Evolutionary conservation across 75 land plant genomes (phyloP).

Genomic region (Picea glauca): DNA sequence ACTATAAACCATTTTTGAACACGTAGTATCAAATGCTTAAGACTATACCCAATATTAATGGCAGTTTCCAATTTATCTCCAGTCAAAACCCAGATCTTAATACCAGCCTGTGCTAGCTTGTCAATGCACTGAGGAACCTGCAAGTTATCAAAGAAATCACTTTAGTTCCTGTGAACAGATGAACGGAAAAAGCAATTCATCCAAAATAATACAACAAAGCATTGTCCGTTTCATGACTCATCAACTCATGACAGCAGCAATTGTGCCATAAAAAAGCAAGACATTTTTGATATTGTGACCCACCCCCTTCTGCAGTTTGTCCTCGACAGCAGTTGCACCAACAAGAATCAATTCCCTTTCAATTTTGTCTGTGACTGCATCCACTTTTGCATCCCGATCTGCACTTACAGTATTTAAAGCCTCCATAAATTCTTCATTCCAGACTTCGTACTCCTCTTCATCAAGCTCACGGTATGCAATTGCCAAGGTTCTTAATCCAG

Average conservation of each 20-base stretch:
- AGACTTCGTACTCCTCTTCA: constrained; percentile 51
- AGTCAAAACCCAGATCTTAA: constrained; percentile 89
- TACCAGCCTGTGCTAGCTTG: constrained; percentile 86
- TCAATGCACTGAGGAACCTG: constrained; percentile 85
- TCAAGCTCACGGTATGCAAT: constrained; percentile 70
- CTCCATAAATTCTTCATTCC: constrained; percentile 31
- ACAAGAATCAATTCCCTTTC: constrained; percentile 77
- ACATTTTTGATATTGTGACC: constrained; percentile 2
- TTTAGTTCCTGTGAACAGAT: no score
- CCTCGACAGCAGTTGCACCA: constrained; percentile 91
- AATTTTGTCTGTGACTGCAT: constrained; percentile 48
- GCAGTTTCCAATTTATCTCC: constrained; percentile 97
- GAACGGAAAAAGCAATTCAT: constrained; percentile 22
- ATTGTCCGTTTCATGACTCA: constrained; percentile 2
- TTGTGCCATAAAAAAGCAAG: neutral
- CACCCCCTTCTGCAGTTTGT: constrained; percentile 85
- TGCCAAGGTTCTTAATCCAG: constrained; percentile 71
- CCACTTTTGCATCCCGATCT: constrained; percentile 53
- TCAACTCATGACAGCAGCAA: neutral
- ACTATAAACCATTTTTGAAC: neutral
- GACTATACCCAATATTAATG: constrained; percentile 76
- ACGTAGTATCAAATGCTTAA: neutral
- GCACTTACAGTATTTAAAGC: constrained; percentile 58
- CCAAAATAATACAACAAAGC: neutral
- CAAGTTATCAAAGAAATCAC: neutral